These are phyloP conservation scores for Coemansia sp. DNA, from an alignment of 192 early-diverging fungal species.

Conservation along the genomic window DNA sequence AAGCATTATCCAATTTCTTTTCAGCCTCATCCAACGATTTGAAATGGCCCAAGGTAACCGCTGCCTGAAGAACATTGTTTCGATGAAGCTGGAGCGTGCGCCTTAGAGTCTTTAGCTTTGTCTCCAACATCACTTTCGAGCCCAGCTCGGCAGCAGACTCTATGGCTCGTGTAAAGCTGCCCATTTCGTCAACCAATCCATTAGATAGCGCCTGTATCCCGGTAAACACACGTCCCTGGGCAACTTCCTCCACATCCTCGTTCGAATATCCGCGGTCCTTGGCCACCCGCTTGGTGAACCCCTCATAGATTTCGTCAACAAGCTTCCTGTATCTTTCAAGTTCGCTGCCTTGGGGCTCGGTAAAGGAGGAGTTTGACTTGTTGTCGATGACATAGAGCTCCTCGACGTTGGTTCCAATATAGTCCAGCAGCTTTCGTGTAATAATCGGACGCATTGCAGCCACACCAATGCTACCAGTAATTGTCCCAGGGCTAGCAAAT, in stretches of 20 bases:
- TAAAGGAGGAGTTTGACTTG: constrained; percentile 50
- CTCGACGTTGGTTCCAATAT: constrained; percentile 61
- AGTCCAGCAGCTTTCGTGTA: constrained; percentile 58
- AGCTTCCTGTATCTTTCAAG: constrained; percentile 52
- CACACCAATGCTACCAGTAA: constrained; percentile 76
- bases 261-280: constrained; percentile 55
- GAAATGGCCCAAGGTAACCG: neutral
- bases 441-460: constrained; percentile 58
- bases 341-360: constrained; percentile 49
- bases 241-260: constrained; percentile 58
- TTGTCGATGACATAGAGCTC: constrained; percentile 55
- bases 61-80: constrained; percentile 3
- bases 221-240: constrained; percentile 65
- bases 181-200: constrained; percentile 66
- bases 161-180: constrained; percentile 55
- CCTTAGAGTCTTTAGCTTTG: no score
- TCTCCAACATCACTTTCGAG: neutral
- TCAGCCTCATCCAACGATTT: neutral
- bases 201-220: constrained; percentile 58
- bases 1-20: neutral
- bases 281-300: constrained; percentile 59
- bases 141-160: constrained; percentile 33
- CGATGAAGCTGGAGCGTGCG: no score
- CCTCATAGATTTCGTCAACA: constrained; percentile 56
- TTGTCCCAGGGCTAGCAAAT: constrained; percentile 61